Conservation (phyloP, 1,284 basidiomycete species). For the Apiotrichum siamense region DNA sequence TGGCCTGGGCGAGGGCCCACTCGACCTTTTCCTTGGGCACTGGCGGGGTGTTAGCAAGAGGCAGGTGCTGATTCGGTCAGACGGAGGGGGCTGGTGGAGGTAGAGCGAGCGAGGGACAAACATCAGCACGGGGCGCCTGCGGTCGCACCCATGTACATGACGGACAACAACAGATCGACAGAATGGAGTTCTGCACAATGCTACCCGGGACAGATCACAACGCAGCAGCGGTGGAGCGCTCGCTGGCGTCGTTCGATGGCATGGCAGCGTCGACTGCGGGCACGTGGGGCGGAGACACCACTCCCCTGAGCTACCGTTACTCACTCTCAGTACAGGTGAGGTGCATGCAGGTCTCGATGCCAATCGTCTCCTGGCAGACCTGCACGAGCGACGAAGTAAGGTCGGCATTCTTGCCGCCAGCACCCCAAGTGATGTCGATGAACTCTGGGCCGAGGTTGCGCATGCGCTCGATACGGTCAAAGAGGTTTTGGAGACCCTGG, state of each 20-base stretch:
- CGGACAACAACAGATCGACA: no score
- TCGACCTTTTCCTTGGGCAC: conserved; percentile 91
- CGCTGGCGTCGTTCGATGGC: no score
- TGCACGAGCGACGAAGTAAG: conserved; percentile 93
- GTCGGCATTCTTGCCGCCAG: conserved; percentile 89
- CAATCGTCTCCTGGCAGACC: conserved; percentile 84
- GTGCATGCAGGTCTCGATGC: conserved; percentile 96
- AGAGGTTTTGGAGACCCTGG: conserved; percentile 84
- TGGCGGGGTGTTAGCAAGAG: conserved; percentile 13
- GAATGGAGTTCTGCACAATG: no score
- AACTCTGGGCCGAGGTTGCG: conserved; percentile 91
- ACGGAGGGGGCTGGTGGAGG: neutral
- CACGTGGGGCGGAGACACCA: conserved; percentile 1
- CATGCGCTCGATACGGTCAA: conserved; percentile 98
- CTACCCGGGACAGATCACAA: no score
- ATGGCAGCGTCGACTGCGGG: neutral
- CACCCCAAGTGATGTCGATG: conserved; percentile 98
- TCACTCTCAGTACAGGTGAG: conserved; percentile 89
- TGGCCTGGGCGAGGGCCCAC: conserved; percentile 86
- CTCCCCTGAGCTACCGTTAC: conserved; percentile 9
- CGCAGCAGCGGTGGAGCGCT: no score
- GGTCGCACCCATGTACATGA: no score
- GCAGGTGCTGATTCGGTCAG: no score
- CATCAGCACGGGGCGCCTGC: no score
- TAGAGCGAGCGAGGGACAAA: neutral